phyloP scores from a whole-genome alignment of 1,284 basidiomycete species.

The Mycena sp. region DNA sequence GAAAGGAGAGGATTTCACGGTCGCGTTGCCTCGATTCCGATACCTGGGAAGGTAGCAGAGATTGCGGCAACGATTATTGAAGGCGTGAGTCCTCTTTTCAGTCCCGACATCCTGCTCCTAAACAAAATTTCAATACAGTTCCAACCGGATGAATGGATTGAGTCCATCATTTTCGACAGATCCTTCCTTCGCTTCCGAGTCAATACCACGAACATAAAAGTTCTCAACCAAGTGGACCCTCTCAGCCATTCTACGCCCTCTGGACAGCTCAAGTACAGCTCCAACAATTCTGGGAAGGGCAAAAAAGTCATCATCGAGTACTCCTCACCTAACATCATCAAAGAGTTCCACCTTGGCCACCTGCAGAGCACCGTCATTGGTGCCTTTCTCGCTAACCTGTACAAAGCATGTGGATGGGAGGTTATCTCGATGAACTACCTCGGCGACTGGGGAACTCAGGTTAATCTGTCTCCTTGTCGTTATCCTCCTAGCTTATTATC shows the following conservation, averaged over 20 bases:
- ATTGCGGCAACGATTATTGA: constrained; percentile 80
- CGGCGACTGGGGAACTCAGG: constrained; percentile 95
- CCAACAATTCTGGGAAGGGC: constrained; percentile 76
- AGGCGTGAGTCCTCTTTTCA: constrained; percentile 42
- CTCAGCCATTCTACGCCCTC: constrained; percentile 71
- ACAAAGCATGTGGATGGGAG: constrained; percentile 94
- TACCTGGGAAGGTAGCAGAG: constrained; percentile 86
- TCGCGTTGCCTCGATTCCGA: constrained; percentile 93
- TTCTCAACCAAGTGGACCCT: constrained; percentile 85
- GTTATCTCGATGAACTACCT: constrained; percentile 95
- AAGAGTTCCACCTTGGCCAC: constrained; percentile 98
- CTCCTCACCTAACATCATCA: constrained; percentile 99
- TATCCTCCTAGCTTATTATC: constrained; percentile 2
- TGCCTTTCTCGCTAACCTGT: constrained; percentile 91
- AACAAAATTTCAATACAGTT: no score
- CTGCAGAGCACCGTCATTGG: constrained; percentile 98
- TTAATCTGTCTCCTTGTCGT: constrained; percentile 37
- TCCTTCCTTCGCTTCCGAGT: constrained; percentile 88
- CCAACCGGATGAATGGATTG: constrained; percentile 72
- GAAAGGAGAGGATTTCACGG: constrained; percentile 92
- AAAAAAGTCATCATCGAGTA: constrained; percentile 90
- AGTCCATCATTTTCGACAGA: constrained; percentile 73
- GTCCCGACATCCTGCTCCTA: not conserved
- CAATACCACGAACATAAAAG: constrained; percentile 77
- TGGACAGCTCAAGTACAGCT: constrained; percentile 74